A percentile compares a stretch with the other conserved stretches of the same genome.
phyloP scores from a whole-genome alignment of 2,329 filamentous ascomycete species.

The Didymella arachidicola region DNA sequence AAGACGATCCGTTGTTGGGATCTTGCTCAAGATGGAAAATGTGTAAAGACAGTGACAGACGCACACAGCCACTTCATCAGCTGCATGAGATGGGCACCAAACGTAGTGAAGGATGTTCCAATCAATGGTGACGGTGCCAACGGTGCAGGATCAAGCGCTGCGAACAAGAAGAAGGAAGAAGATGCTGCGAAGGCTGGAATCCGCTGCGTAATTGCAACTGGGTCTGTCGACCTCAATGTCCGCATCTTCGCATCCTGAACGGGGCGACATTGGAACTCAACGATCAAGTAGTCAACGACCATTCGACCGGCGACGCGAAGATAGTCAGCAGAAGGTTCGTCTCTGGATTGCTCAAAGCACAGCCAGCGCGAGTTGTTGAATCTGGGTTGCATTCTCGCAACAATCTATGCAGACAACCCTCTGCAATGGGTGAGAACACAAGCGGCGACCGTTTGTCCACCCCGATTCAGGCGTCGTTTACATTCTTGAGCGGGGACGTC shows the following conservation, averaged over 20 bases:
- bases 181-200: conserved; percentile 68
- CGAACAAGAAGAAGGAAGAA: conserved; percentile 61
- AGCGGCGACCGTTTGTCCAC: background rate
- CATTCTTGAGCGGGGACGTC: background rate
- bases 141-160: conserved; percentile 54
- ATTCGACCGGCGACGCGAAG: background rate
- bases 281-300: background rate
- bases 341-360: background rate
- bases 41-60: conserved; percentile 80
- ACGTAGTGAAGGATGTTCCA: conserved; percentile 67
- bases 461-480: background rate
- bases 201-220: conserved; percentile 85
- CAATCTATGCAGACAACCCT: background rate
- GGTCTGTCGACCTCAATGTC: conserved; percentile 81
- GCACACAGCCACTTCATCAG: conserved; percentile 86
- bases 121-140: conserved; percentile 54
- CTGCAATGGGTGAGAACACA: background rate
- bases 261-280: background rate
- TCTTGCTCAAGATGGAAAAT: conserved; percentile 85
- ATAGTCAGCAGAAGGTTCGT: background rate
- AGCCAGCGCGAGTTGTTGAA: background rate
- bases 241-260: conserved; percentile 74
- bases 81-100: conserved; percentile 87
- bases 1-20: conserved; percentile 96
- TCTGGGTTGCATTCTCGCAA: background rate